A percentile compares a stretch with the other conserved stretches of the same genome.
phyloP scores from a whole-genome alignment of 2,329 filamentous ascomycete genomes.

The Fusarium tanahbumbuense region DNA sequence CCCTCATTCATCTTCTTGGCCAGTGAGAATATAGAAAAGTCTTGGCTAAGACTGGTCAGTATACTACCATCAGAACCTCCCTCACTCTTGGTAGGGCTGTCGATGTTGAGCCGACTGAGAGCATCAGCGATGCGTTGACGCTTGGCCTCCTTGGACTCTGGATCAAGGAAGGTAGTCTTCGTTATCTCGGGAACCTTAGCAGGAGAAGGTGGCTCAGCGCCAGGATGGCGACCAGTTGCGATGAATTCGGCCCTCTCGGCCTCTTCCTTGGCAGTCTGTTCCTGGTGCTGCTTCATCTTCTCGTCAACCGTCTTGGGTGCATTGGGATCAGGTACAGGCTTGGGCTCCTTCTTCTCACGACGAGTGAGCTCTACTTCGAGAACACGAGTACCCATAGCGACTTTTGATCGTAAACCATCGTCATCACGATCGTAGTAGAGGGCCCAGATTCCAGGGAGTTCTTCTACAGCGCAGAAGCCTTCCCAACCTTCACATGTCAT shows the following conservation, averaged over 20 bases:
- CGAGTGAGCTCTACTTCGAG: conserved; percentile 67
- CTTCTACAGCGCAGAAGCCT: conserved; percentile 61
- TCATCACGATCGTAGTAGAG: conserved; percentile 62
- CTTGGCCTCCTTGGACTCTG: conserved; percentile 32
- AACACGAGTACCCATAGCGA: conserved; percentile 60
- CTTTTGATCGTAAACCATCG: conserved; percentile 57
- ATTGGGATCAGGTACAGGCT: conserved; percentile 37
- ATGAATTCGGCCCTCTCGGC: conserved; percentile 39
- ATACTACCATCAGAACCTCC: conserved; percentile 32
- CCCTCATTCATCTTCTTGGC: conserved; percentile 33
- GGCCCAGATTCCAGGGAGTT: conserved; percentile 56
- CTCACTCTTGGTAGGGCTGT: conserved; percentile 23
- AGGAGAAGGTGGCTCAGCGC: conserved; percentile 23
- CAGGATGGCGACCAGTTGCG: conserved; percentile 33
- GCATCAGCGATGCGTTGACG: conserved; percentile 39
- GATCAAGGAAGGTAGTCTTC: conserved; percentile 9
- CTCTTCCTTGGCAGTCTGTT: conserved; percentile 37
- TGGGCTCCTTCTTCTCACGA: conserved; percentile 57
- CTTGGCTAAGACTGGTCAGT: conserved; percentile 36
- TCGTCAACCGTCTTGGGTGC: conserved; percentile 44
- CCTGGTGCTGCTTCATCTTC: conserved; percentile 48
- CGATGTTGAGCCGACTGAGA: conserved; percentile 35
- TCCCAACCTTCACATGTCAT: conserved; percentile 63
- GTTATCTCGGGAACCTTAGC: conserved; percentile 7
- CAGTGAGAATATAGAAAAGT: conserved; percentile 43